These are phyloP conservation scores for Arachis monticola DNA, from an alignment of 331 rosid species.

Conservation along the genomic window DNA sequence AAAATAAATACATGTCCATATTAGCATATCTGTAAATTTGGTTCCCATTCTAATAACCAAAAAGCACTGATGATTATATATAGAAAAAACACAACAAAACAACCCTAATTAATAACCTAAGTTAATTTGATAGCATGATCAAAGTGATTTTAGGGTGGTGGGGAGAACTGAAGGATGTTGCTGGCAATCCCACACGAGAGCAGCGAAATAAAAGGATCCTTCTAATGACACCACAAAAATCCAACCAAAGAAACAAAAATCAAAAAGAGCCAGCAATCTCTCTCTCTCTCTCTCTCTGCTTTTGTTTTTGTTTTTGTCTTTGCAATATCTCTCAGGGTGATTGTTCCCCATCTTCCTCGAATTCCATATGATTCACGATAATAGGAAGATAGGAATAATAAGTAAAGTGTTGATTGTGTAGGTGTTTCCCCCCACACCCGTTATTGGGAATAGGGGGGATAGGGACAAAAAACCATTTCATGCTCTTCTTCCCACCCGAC, in stretches of 20 bases:
- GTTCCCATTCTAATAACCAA: too few species aligned
- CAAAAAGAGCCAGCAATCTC: neutral
- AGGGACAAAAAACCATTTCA: neutral
- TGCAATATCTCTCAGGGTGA: neutral
- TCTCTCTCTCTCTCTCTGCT: conserved; percentile 11
- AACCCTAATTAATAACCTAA: neutral
- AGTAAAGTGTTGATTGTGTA: neutral
- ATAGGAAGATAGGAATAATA: too few species aligned
- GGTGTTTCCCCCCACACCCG: conserved; percentile 38
- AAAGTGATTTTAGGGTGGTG: neutral
- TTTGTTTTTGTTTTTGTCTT: too few species aligned
- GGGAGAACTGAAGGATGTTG: conserved; percentile 12
- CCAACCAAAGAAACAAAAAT: neutral
- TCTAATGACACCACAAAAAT: conserved; percentile 48
- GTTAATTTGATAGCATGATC: neutral
- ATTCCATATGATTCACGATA: neutral
- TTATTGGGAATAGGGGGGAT: neutral
- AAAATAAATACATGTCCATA: too few species aligned
- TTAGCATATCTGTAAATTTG: too few species aligned
- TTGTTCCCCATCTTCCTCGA: neutral
- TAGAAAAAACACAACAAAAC: conserved; percentile 6
- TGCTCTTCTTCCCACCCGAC: neutral
- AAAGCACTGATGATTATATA: neutral
- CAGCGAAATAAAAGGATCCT: conserved; percentile 49
- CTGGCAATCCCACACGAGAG: conserved; percentile 10